phyloP scores from a whole-genome alignment of 129 eudicot genomes.

The Cynara cardunculus region DNA sequence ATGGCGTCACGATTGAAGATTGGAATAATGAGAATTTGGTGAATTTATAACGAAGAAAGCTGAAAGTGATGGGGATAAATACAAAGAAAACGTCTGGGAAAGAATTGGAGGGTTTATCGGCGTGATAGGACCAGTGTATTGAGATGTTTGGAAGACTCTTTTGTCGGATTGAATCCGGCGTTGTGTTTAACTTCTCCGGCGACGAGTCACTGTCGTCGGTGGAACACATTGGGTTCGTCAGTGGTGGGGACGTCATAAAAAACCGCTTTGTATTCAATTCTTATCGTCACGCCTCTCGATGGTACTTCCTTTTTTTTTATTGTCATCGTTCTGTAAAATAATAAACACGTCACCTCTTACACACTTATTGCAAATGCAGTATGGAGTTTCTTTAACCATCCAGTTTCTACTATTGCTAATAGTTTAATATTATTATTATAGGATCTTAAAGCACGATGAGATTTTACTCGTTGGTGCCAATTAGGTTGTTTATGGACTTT shows the following conservation, averaged over 20 bases:
- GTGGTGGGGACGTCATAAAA: not conserved
- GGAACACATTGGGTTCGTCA: not conserved
- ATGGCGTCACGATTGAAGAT: slow-evolving; percentile 14
- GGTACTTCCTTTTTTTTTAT: too few relatives aligned
- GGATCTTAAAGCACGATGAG: too few relatives aligned
- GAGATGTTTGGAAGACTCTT: slow-evolving; percentile 11
- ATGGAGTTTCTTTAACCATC: too few relatives aligned
- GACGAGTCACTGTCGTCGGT: slow-evolving; percentile 15
- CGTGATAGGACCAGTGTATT: slow-evolving; percentile 7
- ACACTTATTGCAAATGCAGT: too few relatives aligned
- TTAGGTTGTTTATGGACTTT: too few relatives aligned
- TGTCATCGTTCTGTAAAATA: too few relatives aligned
- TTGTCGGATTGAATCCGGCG: slow-evolving; percentile 15
- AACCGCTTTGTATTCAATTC: not conserved
- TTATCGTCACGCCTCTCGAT: not conserved
- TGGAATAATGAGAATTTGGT: not conserved
- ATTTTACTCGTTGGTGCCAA: too few relatives aligned
- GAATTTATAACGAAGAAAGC: slow-evolving; percentile 12
- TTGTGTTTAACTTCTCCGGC: slow-evolving; percentile 19
- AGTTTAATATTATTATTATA: too few relatives aligned
- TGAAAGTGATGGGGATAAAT: not conserved
- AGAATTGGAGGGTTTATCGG: slow-evolving; percentile 11
- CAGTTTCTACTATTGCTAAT: too few relatives aligned
- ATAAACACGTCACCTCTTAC: too few relatives aligned
- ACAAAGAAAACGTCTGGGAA: slow-evolving; percentile 14